Evolutionary conservation across 768 basidiomycete species (phyloP), one percentile per base, ranked within the genome.

Genomic region (Podaxis sp.): DNA sequence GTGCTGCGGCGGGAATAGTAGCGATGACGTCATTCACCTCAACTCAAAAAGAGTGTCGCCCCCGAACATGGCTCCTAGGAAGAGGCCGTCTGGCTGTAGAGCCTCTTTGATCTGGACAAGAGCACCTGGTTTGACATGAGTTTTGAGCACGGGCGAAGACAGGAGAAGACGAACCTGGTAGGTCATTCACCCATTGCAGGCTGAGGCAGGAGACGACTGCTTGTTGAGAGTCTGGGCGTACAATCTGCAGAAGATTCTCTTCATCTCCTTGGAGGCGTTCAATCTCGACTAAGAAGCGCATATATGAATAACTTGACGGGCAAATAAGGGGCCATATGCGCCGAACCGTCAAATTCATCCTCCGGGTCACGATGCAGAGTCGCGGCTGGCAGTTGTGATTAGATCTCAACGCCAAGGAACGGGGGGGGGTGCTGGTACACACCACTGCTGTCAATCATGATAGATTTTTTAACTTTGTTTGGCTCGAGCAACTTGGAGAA

Each of bases 151-250:
- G 24, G 33, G 37, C 7, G 33, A 51, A 22, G 60, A 46, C 54
- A 46, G 56, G 30, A 49, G 15, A n/a, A 22, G 44, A 54, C 81
- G 28, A 36, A 93, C 96, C 95, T 64, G 95, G 96, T 5, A 99
- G 83, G 76, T 99, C 97, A 68, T 99, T 99, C 12, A 97, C 86
- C 97, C 97, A 99, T 66, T 99, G 97, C 48, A 99, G 80, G 67
- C 88, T 90, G 3, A 97, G 82, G 71, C 93, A 96, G 12, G 94
- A 96, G 26, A 97, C 87, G 51, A 98, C 85, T 17, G 92, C 94
- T 70, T 99, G 96, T 71, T 96, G 90, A 13, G 93, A 92, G 64
- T 90, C 83, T 2, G 79, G 86, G 4, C 82, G 78, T 11, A 98
- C 77, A 20, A 79, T 73, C 48, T 84, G 76, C 2, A 96, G 80